Evolutionary conservation across 345 rosid genomes (phyloP).

Genomic region (Camelina sativa): DNA sequence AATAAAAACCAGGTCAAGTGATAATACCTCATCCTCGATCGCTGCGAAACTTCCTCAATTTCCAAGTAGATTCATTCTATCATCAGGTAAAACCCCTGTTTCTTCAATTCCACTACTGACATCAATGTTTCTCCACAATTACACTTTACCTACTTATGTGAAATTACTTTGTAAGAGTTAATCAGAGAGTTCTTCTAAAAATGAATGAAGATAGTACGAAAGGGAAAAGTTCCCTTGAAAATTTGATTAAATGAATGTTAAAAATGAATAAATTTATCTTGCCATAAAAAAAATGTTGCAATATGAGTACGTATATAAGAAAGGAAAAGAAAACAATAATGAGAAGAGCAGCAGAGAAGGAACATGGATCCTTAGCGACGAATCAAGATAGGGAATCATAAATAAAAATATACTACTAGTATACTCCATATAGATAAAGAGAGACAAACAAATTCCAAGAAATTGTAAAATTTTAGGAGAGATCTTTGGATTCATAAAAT

Average conservation of each 20-base stretch:
- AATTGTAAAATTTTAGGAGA: slow-evolving; percentile 44
- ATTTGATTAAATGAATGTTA: background rate
- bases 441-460: slow-evolving; percentile 47
- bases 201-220: background rate
- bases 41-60: slow-evolving; percentile 39
- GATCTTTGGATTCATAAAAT: slow-evolving; percentile 31
- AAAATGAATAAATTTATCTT: background rate
- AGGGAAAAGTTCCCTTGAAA: background rate
- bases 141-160: slow-evolving; percentile 16
- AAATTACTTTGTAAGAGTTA: background rate
- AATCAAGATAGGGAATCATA: slow-evolving; percentile 20
- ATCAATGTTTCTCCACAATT: slow-evolving; percentile 31
- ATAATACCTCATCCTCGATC: slow-evolving; percentile 32
- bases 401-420: background rate
- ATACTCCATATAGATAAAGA: slow-evolving; percentile 5
- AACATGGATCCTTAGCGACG: slow-evolving; percentile 40
- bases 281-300: background rate
- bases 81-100: slow-evolving; percentile 34
- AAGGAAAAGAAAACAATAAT: slow-evolving; percentile 16
- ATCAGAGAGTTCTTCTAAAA: too few relatives aligned
- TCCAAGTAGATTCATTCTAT: slow-evolving; percentile 45
- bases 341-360: slow-evolving; percentile 27
- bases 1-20: slow-evolving; percentile 21
- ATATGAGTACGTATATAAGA: background rate
- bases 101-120: slow-evolving; percentile 30